Evolutionary conservation across 192 early-diverging fungal species (phyloP).

Genomic region (Backusella westeae): DNA sequence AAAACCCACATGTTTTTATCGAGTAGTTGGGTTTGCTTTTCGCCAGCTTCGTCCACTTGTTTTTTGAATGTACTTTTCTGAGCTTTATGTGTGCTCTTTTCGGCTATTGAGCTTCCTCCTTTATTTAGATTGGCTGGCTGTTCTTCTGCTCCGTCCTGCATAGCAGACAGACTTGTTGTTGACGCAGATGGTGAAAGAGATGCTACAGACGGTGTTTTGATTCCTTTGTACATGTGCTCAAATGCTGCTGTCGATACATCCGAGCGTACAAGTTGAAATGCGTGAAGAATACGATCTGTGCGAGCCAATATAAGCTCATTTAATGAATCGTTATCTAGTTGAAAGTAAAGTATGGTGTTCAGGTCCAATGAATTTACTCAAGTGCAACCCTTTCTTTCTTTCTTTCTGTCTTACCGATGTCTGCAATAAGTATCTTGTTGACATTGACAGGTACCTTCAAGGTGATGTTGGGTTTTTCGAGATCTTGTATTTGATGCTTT

Average conservation of each 20-base stretch:
- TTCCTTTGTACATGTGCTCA: conserved; percentile 10
- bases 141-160: background rate
- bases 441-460: conserved; percentile 57
- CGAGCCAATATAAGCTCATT: conserved; percentile 57
- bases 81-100: background rate
- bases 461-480: conserved; percentile 37
- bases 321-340: conserved; percentile 48
- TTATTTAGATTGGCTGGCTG: background rate
- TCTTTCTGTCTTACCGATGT: conserved; percentile 42
- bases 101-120: background rate
- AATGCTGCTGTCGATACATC: conserved; percentile 19
- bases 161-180: background rate
- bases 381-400: background rate
- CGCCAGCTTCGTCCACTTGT: background rate
- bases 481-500: conserved; percentile 14
- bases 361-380: background rate
- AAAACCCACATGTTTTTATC: conserved; percentile 55
- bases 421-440: conserved; percentile 53
- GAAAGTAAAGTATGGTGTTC: background rate
- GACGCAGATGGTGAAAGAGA: conserved; percentile 24
- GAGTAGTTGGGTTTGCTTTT: conserved; percentile 5
- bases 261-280: conserved; percentile 34
- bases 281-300: conserved; percentile 55
- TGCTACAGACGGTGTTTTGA: conserved; percentile 1
- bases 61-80: background rate